These are phyloP conservation scores for Cercospora sp. DNA, from an alignment of 2,329 filamentous ascomycete genomes.

Conservation along the genomic window DNA sequence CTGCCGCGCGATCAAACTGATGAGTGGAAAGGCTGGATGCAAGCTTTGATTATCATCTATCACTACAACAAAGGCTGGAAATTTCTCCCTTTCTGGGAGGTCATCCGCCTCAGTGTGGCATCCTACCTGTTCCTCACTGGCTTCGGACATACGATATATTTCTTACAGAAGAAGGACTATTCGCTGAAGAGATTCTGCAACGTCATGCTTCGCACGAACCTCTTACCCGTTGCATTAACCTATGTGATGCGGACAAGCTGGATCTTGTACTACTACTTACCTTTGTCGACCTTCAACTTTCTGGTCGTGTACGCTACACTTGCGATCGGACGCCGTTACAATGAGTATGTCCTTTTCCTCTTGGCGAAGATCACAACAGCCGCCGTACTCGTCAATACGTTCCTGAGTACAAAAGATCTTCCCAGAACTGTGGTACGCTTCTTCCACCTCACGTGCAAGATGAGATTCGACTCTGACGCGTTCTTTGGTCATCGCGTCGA, in stretches of 20 bases:
- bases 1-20: conserved; percentile 59
- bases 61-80: conserved; percentile 58
- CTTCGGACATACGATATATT: conserved; percentile 62
- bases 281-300: conserved; percentile 64
- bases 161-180: conserved; percentile 58
- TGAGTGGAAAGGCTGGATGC: conserved; percentile 69
- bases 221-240: conserved; percentile 55
- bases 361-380: conserved; percentile 52
- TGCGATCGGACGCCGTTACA: conserved; percentile 44
- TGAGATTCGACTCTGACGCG: conserved; percentile 52
- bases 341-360: conserved; percentile 47
- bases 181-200: conserved; percentile 54
- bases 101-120: conserved; percentile 56
- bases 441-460: conserved; percentile 47
- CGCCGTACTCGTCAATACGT: conserved; percentile 43
- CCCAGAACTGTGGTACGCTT: conserved; percentile 46
- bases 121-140: conserved; percentile 64
- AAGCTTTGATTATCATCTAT: conserved; percentile 57
- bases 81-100: conserved; percentile 55
- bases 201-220: conserved; percentile 59
- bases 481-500: conserved; percentile 52
- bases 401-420: conserved; percentile 43
- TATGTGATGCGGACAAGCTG: conserved; percentile 60
- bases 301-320: conserved; percentile 57
- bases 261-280: conserved; percentile 60